Conservation (phyloP, 2,329 filamentous ascomycete species). For the Cercospora canescens region DNA sequence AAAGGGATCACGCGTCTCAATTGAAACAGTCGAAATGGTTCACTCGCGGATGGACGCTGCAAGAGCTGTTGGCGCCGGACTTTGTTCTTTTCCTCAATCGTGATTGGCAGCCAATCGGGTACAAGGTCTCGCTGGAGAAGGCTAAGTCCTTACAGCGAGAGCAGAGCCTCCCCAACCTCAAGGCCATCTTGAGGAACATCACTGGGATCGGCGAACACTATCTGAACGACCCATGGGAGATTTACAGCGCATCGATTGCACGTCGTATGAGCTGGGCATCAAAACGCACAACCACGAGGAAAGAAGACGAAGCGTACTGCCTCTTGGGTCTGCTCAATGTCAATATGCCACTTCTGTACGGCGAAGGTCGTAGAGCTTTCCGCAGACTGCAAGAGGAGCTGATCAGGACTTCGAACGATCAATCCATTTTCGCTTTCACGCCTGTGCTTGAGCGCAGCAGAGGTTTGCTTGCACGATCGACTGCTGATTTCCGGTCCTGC, state of each 20-base stretch:
- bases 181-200: neutral
- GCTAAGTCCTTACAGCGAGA: neutral
- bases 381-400: neutral
- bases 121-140: neutral
- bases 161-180: neutral
- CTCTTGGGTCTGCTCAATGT: neutral
- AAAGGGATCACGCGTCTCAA: neutral
- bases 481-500: too few species aligned
- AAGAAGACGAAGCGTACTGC: conserved; percentile 1
- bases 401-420: neutral
- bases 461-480: too few species aligned
- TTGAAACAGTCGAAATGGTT: neutral
- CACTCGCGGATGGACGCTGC: neutral
- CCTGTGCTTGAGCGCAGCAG: neutral
- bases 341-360: conserved; percentile 5
- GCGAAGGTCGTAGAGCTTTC: neutral
- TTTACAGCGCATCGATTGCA: neutral
- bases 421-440: neutral
- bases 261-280: neutral
- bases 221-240: neutral
- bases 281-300: neutral
- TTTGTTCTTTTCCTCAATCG: neutral
- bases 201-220: neutral
- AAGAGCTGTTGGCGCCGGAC: neutral
- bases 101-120: neutral